Conservation (phyloP, 371 early-diverging fungal genomes). For the Syncephalastrum sp. region DNA sequence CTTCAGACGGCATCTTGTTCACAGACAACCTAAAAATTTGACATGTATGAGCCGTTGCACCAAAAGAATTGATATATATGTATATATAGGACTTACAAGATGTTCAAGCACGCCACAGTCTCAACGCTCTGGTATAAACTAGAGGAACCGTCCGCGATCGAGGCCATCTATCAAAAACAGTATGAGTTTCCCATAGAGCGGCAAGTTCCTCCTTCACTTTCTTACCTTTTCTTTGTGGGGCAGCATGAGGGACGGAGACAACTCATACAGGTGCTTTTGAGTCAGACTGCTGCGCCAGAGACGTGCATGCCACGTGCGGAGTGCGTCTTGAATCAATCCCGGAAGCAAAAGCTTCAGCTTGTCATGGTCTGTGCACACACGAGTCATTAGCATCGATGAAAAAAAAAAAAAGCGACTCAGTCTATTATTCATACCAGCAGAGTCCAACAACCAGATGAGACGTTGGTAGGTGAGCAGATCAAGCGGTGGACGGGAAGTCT, state of each 20-base stretch:
- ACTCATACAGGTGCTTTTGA: slow-evolving; percentile 27
- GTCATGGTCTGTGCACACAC: slow-evolving; percentile 17
- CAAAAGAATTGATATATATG: too few species aligned
- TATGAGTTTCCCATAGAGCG: too few species aligned
- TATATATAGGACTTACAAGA: slow-evolving; percentile 35
- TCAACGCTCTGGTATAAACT: slow-evolving; percentile 60
- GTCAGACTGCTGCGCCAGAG: slow-evolving; percentile 41
- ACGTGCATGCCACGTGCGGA: slow-evolving; percentile 35
- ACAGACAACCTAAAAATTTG: slow-evolving; percentile 26
- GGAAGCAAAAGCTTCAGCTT: slow-evolving; percentile 21
- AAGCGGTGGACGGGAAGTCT: slow-evolving; percentile 60
- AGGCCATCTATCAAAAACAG: too few species aligned
- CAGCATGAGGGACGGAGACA: slow-evolving; percentile 18
- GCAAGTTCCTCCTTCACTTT: too few species aligned
- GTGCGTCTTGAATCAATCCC: slow-evolving; percentile 43
- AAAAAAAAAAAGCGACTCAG: slow-evolving; percentile 1
- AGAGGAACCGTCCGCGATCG: slow-evolving; percentile 51
- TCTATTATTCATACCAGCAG: slow-evolving; percentile 23
- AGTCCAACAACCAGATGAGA: slow-evolving; percentile 63
- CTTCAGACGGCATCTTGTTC: slow-evolving; percentile 40
- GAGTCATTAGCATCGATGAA: neutral
- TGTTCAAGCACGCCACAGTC: slow-evolving; percentile 55
- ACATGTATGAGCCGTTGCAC: too few species aligned
- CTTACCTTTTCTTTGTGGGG: too few species aligned
- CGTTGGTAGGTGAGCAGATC: slow-evolving; percentile 71